Conservation (phyloP, 768 basidiomycete species). For the Leucocoprinus birnbaumii region DNA sequence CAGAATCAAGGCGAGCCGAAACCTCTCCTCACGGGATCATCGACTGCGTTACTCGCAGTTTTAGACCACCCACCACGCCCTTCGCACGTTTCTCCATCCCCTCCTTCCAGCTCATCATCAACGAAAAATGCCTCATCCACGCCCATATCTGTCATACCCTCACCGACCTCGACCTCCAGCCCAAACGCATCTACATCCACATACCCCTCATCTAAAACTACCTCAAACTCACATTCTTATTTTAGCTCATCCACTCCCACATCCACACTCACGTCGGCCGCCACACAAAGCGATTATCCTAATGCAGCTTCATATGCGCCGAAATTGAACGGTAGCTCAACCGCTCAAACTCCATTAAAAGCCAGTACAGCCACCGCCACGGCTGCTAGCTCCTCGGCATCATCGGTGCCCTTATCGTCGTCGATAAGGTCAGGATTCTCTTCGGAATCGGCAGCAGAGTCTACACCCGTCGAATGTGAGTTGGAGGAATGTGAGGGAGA, state of each 20-base stretch:
- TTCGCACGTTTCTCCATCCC: neutral
- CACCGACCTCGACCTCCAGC: neutral
- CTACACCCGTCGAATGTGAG: constrained; percentile 4
- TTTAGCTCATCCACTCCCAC: too few species aligned
- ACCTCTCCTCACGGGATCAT: constrained; percentile 58
- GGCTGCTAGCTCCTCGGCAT: neutral
- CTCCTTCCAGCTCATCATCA: neutral
- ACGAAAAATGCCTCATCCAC: neutral
- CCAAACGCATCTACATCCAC: neutral
- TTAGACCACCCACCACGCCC: constrained; percentile 41
- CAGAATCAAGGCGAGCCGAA: constrained; percentile 13
- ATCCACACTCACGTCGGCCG: neutral
- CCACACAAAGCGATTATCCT: neutral
- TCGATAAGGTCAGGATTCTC: neutral
- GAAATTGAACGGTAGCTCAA: neutral
- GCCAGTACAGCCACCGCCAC: constrained; percentile 9
- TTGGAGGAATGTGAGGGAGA: constrained; percentile 7
- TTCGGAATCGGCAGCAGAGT: neutral
- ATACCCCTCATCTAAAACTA: neutral
- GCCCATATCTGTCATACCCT: neutral
- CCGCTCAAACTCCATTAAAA: constrained; percentile 3
- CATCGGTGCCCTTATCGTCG: neutral
- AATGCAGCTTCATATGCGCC: neutral
- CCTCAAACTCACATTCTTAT: too few species aligned
- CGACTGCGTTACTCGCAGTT: constrained; percentile 66